These are phyloP conservation scores for Phytophthora rubi DNA, from an alignment of 352 stramenopile species.

Conservation along the genomic window DNA sequence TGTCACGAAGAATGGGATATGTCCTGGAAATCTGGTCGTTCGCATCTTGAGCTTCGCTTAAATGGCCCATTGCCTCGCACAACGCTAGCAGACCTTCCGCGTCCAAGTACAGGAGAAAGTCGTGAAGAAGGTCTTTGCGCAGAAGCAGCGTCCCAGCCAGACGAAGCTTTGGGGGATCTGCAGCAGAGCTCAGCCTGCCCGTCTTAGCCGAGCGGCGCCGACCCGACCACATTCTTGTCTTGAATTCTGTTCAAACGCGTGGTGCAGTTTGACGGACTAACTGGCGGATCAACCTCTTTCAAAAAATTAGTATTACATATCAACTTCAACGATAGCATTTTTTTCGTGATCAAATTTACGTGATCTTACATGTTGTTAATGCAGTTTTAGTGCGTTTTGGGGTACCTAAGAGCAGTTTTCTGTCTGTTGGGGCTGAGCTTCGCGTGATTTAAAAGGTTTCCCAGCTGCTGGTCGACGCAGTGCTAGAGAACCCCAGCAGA, in stretches of 20 bases:
- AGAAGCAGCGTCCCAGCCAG: conserved; percentile 26
- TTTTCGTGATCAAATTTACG: too few species aligned
- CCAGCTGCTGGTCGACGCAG: conserved; percentile 48
- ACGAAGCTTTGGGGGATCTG: not conserved
- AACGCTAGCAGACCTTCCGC: conserved; percentile 11
- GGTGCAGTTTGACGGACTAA: conserved; percentile 4
- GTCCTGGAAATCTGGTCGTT: conserved; percentile 3
- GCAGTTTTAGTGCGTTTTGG: not conserved
- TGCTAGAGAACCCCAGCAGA: conserved; percentile 46
- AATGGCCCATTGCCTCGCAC: conserved; percentile 17
- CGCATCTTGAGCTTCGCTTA: too few species aligned
- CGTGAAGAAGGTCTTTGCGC: conserved; percentile 29
- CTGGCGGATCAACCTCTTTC: conserved; percentile 13
- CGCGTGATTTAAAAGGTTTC: conserved; percentile 57
- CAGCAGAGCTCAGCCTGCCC: conserved; percentile 13
- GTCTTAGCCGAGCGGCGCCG: conserved; percentile 24
- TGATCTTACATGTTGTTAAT: conserved; percentile 1
- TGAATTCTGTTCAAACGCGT: conserved; percentile 3
- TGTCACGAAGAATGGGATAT: conserved; percentile 9
- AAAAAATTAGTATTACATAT: not conserved
- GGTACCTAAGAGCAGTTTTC: too few species aligned
- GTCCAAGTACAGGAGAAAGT: conserved; percentile 30
- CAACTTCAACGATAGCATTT: too few species aligned
- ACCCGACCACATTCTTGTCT: not conserved
- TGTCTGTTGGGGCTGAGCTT: too few species aligned